Percentiles rank a stretch among this genome's conserved stretches.
These are phyloP conservation scores for Backusella sp. DNA, from an alignment of 192 early-diverging fungal species.

Conservation along the genomic window DNA sequence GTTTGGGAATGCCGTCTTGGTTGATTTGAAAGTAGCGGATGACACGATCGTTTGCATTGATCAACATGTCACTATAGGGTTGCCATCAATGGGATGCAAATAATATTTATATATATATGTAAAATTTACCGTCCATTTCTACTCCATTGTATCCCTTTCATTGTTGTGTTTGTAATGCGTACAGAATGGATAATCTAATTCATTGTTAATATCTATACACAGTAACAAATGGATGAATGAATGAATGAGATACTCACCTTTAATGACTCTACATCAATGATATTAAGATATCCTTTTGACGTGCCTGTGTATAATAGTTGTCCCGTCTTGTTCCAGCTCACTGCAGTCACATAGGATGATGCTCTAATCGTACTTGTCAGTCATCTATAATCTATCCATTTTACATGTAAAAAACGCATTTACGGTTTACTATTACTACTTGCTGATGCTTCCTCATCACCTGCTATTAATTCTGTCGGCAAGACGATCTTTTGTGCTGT, in stretches of 20 bases:
- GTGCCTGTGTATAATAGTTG: constrained; percentile 64
- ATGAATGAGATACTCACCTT: constrained; percentile 35
- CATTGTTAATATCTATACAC: too few species aligned
- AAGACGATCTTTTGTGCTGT: constrained; percentile 15
- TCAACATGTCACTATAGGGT: constrained; percentile 66
- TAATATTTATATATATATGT: neutral
- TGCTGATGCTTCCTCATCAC: neutral
- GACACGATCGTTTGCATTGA: constrained; percentile 79
- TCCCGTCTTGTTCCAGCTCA: constrained; percentile 42
- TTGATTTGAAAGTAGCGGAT: constrained; percentile 67
- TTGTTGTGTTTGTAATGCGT: constrained; percentile 42
- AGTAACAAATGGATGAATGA: too few species aligned
- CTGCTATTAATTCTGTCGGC: constrained; percentile 11
- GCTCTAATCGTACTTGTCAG: neutral
- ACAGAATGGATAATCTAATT: constrained; percentile 35
- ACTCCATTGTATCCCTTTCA: constrained; percentile 65
- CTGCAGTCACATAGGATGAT: constrained; percentile 22
- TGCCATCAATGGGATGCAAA: constrained; percentile 30
- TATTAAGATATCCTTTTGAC: constrained; percentile 61
- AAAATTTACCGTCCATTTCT: constrained; percentile 58
- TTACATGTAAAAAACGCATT: neutral
- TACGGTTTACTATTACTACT: neutral
- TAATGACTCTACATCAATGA: constrained; percentile 53
- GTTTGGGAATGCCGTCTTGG: constrained; percentile 39
- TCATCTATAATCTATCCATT: neutral